These are phyloP conservation scores for Neurospora sp. DNA, from an alignment of 495 filamentous ascomycete genomes.

Conservation along the genomic window DNA sequence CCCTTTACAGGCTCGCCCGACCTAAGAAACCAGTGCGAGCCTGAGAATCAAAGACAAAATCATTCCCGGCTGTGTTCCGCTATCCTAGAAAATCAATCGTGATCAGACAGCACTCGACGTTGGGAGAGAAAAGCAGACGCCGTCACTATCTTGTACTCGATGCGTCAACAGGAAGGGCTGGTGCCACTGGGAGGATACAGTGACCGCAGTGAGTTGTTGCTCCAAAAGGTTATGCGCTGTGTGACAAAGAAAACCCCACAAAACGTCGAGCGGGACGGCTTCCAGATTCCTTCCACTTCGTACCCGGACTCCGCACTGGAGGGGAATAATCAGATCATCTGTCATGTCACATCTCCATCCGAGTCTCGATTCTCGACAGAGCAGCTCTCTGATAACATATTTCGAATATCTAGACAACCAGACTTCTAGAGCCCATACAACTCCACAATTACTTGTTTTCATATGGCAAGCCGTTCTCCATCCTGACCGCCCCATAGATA, in stretches of 20 bases:
- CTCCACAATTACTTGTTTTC: constrained; percentile 38
- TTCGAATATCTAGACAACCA: background rate
- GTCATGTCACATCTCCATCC: too few relatives aligned
- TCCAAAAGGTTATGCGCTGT: background rate
- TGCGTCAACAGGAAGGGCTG: background rate
- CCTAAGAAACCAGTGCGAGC: background rate
- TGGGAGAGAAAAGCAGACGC: background rate
- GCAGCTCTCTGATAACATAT: too few relatives aligned
- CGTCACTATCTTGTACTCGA: background rate
- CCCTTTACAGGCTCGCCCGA: background rate
- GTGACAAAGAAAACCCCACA: background rate
- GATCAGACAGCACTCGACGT: background rate
- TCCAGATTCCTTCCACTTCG: too few relatives aligned
- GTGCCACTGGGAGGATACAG: background rate
- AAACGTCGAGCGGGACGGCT: background rate
- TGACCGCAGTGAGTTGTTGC: background rate
- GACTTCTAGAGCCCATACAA: background rate
- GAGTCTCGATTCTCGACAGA: too few relatives aligned
- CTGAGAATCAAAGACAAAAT: background rate
- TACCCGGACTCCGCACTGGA: too few relatives aligned
- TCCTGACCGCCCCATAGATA: constrained; percentile 69
- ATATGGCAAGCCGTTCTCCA: constrained; percentile 60
- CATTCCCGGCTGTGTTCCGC: background rate
- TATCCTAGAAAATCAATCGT: background rate
- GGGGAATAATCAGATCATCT: too few relatives aligned